Evolutionary conservation across 345 rosid species (phyloP), one percentile per base, ranked within the genome.

Genomic region (Microcos paniculata): DNA sequence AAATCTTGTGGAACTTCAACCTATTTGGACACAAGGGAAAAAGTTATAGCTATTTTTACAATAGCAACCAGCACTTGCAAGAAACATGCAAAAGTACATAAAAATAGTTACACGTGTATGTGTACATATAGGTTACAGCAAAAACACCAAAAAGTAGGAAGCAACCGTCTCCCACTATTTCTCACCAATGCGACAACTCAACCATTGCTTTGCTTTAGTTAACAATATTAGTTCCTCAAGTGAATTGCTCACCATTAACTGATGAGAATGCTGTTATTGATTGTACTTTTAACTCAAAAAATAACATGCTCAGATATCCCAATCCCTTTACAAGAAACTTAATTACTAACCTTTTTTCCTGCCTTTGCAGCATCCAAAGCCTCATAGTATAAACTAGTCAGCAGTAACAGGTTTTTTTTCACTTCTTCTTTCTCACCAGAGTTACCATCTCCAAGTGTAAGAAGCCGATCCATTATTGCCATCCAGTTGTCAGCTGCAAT

Each of bases 321-420:
- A 7, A 15, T 66, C 1, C 49, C 43, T 66, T 12, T 8, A 0
- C 14, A 23, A 55, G 31, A 0, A 66, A 46, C 48, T 15, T 8
- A 65, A n/a, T 11, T 21, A 77, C 82, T 21, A 61, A 87, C 93
- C 87, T 82, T 82, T 72, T 7, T 33, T 46, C 88, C 91, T 10
- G 87, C 64, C 16, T 80, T 86, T 61, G 92, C 89, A 63, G 97
- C 97, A 86, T 92, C 98, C 10, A 94, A 71, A 67, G 98, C 94
- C 76, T 92, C 93, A 77, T 91, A 94, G 71, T 91, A 92, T 61
- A 87, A 67, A 76, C 91, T 85, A 38, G 88, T 79, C 65, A 91
- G 72, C 43, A 24, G 71, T 1, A 13, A 19, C 62, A 94, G 76
- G 26, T 87, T 89, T 59, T 76, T 28, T 80, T 76, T 83, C 85